phyloP scores from a whole-genome alignment of 768 basidiomycete species.

The Mycena rebaudengoi region DNA sequence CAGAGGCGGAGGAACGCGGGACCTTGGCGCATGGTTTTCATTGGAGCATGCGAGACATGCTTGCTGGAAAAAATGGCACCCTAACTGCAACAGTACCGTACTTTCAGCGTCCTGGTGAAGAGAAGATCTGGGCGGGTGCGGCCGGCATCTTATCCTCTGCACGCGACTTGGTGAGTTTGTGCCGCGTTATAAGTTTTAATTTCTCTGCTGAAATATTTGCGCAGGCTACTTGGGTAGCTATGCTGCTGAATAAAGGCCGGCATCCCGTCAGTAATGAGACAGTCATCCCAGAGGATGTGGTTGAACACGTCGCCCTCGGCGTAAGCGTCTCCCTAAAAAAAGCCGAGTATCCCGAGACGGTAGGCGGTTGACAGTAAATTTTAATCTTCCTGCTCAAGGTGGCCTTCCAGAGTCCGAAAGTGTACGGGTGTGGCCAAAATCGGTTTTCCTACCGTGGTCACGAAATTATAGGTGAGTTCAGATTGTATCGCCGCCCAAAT shows the following conservation, averaged over 20 bases:
- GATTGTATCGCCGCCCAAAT: too few relatives aligned
- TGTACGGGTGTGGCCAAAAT: conserved; percentile 51
- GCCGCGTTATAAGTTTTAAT: background rate
- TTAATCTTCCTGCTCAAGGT: background rate
- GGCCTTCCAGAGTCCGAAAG: conserved; percentile 42
- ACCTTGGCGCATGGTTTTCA: conserved; percentile 48
- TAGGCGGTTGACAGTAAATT: background rate
- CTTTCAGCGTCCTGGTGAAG: conserved; percentile 49
- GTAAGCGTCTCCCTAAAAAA: conserved; percentile 43
- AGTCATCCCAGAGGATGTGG: conserved; percentile 44
- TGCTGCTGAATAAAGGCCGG: conserved; percentile 48
- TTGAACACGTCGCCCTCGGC: conserved; percentile 48
- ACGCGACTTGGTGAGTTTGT: conserved; percentile 45
- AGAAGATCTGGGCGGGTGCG: conserved; percentile 50
- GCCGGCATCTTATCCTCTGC: conserved; percentile 51
- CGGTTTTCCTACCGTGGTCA: conserved; percentile 49
- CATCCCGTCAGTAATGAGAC: conserved; percentile 49
- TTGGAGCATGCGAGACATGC: conserved; percentile 41
- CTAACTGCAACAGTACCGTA: conserved; percentile 47
- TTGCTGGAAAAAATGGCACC: conserved; percentile 41
- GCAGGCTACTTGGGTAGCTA: conserved; percentile 45
- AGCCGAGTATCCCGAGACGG: conserved; percentile 48
- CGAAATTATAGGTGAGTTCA: conserved; percentile 50
- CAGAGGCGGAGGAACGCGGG: conserved; percentile 42
- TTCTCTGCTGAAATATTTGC: conserved; percentile 13